Percentiles rank a stretch among this genome's conserved stretches.
Evolutionary conservation across 306 rosid species (phyloP).

Genomic region (Urtica urens): DNA sequence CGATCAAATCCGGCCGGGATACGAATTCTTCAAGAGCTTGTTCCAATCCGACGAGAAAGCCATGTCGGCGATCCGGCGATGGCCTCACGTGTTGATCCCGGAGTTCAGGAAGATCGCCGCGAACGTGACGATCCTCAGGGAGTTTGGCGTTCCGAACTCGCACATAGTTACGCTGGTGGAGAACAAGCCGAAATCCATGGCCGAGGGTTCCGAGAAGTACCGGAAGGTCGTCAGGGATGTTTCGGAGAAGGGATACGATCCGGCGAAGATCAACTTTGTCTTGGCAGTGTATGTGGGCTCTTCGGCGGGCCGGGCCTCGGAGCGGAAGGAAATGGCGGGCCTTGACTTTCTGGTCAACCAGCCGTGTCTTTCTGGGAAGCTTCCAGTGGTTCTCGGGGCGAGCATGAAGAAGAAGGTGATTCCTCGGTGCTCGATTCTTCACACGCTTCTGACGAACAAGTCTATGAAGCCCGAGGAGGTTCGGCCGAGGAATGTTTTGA

Average conservation of each 20-base stretch:
- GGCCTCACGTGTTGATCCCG: not conserved
- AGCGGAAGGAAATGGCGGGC: slow-evolving; percentile 26
- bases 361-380: not conserved
- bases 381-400: not conserved
- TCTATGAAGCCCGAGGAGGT: not conserved
- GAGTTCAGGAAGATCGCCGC: not conserved
- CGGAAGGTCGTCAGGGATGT: slow-evolving; percentile 12
- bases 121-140: slow-evolving; percentile 20
- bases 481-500: not conserved
- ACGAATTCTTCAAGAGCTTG: slow-evolving; percentile 7
- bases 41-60: slow-evolving; percentile 16
- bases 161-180: slow-evolving; percentile 10
- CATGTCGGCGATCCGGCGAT: not conserved
- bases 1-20: slow-evolving; percentile 16
- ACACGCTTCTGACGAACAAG: not conserved
- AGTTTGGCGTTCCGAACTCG: slow-evolving; percentile 18
- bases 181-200: slow-evolving; percentile 3
- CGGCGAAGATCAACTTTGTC: slow-evolving; percentile 11
- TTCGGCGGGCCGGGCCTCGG: slow-evolving; percentile 7
- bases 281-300: slow-evolving; percentile 18
- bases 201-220: not conserved
- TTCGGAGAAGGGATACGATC: slow-evolving; percentile 29
- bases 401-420: not conserved
- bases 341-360: not conserved
- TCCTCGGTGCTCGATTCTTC: not conserved